Conservation (phyloP, 768 basidiomycete species). For the Tricholomella constricta region DNA sequence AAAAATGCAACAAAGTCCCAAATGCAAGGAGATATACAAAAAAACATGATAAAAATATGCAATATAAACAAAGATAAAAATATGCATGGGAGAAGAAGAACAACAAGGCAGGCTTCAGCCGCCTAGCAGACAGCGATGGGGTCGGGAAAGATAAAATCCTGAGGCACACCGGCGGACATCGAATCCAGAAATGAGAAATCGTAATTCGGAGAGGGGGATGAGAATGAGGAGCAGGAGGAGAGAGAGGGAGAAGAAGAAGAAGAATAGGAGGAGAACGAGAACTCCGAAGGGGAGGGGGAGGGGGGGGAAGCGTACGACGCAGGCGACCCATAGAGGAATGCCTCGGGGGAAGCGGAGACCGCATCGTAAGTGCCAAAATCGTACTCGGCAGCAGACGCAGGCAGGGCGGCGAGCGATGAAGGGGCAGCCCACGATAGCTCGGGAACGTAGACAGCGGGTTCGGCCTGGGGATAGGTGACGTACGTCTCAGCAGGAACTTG, state of each 20-base stretch:
- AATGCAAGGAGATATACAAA: background rate
- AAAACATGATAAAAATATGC: background rate
- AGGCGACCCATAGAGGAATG: background rate
- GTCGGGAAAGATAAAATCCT: background rate
- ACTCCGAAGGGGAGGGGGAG: background rate
- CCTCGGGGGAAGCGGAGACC: background rate
- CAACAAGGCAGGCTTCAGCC: background rate
- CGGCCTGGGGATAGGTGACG: background rate
- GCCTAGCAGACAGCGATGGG: background rate
- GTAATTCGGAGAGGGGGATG: background rate
- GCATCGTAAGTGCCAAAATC: background rate
- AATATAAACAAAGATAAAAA: constrained; percentile 1
- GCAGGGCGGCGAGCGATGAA: background rate
- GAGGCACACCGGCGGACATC: background rate
- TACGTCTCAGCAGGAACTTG: background rate
- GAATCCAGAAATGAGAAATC: background rate
- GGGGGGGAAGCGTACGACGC: background rate
- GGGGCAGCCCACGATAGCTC: background rate
- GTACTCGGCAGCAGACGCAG: background rate
- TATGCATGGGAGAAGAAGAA: background rate
- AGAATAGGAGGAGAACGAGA: background rate
- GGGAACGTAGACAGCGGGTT: background rate
- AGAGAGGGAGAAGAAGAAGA: background rate
- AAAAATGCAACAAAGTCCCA: too few relatives aligned
- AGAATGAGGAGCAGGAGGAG: background rate